Evolutionary conservation across 768 basidiomycete species (phyloP).

Genomic region (Boletus vermiculosoides): DNA sequence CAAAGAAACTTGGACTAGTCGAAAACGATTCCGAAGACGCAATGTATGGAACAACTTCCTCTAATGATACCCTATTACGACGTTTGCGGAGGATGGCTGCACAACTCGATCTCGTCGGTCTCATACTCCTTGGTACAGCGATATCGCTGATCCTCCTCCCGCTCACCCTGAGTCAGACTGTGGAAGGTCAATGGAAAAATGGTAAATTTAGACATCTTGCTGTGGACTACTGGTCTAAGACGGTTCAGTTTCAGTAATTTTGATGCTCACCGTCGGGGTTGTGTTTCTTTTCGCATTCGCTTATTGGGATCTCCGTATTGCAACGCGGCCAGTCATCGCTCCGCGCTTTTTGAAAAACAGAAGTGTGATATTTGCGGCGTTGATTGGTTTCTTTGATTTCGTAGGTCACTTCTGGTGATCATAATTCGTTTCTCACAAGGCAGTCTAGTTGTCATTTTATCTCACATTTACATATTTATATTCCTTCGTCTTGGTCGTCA

Average conservation of each 20-base stretch:
- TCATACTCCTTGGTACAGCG: conserved; percentile 48
- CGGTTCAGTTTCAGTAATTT: conserved; percentile 46
- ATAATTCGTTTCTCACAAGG: conserved; percentile 1
- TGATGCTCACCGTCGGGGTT: conserved; percentile 49
- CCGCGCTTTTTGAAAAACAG: conserved; percentile 55
- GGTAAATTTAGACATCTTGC: conserved; percentile 26
- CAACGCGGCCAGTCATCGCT: conserved; percentile 60
- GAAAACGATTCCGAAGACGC: not conserved
- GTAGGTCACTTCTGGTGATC: conserved; percentile 27
- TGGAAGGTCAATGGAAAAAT: conserved; percentile 44
- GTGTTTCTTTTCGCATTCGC: conserved; percentile 42
- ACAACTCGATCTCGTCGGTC: conserved; percentile 49
- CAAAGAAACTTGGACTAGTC: conserved; percentile 37
- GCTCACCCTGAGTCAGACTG: conserved; percentile 46
- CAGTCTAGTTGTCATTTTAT: conserved; percentile 54
- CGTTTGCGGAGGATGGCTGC: conserved; percentile 23
- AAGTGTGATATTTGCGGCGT: conserved; percentile 55
- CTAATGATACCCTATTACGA: not conserved
- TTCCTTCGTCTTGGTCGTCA: conserved; percentile 58
- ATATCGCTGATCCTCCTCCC: conserved; percentile 55
- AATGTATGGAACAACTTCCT: not conserved
- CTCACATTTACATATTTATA: conserved; percentile 73
- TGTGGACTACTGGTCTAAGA: conserved; percentile 3
- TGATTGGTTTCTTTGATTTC: conserved; percentile 66
- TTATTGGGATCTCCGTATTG: conserved; percentile 49